Percentiles rank a stretch among this genome's conserved stretches.
phyloP scores from a whole-genome alignment of 2,329 filamentous ascomycete genomes.

The Fusarium sp. region DNA sequence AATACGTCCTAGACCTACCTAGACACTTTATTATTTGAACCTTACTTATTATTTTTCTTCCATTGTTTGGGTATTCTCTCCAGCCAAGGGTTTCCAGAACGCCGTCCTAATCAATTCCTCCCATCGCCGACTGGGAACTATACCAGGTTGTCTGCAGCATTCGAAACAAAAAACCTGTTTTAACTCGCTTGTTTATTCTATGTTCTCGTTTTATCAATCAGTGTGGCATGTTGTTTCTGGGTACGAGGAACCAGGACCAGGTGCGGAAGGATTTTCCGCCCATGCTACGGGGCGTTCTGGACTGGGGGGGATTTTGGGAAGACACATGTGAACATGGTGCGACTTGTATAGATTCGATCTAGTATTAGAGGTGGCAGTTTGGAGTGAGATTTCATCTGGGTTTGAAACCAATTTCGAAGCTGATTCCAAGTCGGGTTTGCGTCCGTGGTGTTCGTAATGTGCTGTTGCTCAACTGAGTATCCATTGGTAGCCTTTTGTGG shows the following conservation, averaged over 20 bases:
- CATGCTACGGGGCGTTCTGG: constrained; percentile 50
- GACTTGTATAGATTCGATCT: constrained; percentile 50
- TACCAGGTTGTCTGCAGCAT: constrained; percentile 36
- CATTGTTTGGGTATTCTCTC: constrained; percentile 47
- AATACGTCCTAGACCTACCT: constrained; percentile 47
- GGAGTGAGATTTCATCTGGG: constrained; percentile 45
- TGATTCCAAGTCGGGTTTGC: background rate
- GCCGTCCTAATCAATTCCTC: constrained; percentile 43
- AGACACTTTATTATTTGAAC: constrained; percentile 49
- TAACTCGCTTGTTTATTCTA: constrained; percentile 26
- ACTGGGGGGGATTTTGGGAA: constrained; percentile 47
- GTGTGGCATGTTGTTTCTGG: constrained; percentile 48
- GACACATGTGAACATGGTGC: constrained; percentile 49
- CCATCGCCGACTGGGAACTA: constrained; percentile 35
- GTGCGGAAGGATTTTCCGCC: constrained; percentile 45
- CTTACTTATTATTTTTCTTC: constrained; percentile 43
- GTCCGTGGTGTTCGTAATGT: background rate
- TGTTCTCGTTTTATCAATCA: constrained; percentile 42
- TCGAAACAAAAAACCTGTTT: constrained; percentile 34
- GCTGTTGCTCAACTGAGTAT: background rate
- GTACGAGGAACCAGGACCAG: constrained; percentile 47
- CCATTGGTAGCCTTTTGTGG: background rate
- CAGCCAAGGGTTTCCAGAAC: constrained; percentile 42
- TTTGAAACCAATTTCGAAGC: constrained; percentile 35
- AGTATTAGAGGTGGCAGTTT: constrained; percentile 49